Evolutionary conservation across 805 yeast genomes (phyloP), one percentile per base, ranked within the genome.

Genomic region (Lipomyces sp.): DNA sequence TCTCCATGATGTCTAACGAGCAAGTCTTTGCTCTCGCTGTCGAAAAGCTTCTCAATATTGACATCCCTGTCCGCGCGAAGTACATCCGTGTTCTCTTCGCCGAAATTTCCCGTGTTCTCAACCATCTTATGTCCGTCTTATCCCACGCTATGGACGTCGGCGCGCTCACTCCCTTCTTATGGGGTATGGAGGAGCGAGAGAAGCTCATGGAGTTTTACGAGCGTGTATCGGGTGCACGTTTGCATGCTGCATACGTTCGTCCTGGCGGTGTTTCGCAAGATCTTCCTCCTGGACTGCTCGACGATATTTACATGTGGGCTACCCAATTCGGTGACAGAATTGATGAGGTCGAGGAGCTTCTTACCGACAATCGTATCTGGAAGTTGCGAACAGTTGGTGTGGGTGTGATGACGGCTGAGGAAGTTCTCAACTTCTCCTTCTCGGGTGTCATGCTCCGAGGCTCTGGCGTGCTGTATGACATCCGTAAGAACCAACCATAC

Each of bases 111-210:
- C 80, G 95, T 67, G 70, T 85, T 49, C 75, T 84, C 65, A 86
- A 86, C 72, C 95, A 86, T 68, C 76, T 85, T 69, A 86, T 86
- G 95, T 83, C 91, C 23, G 83, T 86, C 42, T 73, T 84, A 56
- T 80, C 95, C 43, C 95, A 87, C 70, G 89, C 91, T 60, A 86
- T 86, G 95, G 95, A 86, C 74, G 95, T 87, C 51, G 95, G 95
- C 73, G 95, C 95, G 21, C 76, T 86, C 69, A 87, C 95, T 28
- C 95, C 95, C 41, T 87, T 86, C 77, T 74, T 86, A 70, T 86
- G 95, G 95, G 95, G 95, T 55, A 84, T 87, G 69, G 95, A 86
- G 74, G 95, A 86, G 72, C 81, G 95, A 70, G 95, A 86, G 70
- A 87, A 87, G 73, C 77, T 86, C 65, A 86, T 86, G 95, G 95